Evolutionary conservation across 176 grass and related monocot species (phyloP).

Genomic region (Oryza nivara): DNA sequence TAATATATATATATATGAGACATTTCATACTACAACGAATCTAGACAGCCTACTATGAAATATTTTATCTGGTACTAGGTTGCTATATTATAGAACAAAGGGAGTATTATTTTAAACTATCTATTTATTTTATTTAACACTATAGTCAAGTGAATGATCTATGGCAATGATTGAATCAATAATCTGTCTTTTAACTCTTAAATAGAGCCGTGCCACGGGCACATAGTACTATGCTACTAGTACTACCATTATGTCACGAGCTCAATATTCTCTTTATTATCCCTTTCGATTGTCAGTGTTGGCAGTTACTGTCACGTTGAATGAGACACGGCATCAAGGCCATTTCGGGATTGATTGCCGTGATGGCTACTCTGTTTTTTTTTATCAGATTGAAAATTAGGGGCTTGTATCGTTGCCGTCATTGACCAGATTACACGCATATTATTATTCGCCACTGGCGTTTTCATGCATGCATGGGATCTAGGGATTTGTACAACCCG

Average conservation of each 20-base stretch:
- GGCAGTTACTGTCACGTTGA: not conserved
- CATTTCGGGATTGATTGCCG: not conserved
- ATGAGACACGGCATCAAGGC: not conserved
- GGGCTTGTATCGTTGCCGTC: constrained; percentile 30
- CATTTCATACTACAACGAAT: no score
- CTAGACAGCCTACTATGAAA: no score
- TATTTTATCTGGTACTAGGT: no score
- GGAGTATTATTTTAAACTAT: no score
- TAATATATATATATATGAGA: no score
- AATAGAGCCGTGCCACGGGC: no score
- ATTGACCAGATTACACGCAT: not conserved
- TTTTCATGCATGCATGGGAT: constrained; percentile 7
- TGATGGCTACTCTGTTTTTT: constrained; percentile 1
- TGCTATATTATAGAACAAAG: no score
- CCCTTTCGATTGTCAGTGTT: not conserved
- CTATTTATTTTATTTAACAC: no score
- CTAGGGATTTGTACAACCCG: not conserved
- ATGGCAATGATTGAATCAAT: no score
- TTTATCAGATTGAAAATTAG: not conserved
- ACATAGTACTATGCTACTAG: not conserved
- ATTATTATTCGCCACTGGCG: not conserved
- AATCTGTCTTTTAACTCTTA: no score
- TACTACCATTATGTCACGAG: not conserved
- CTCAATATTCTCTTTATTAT: not conserved
- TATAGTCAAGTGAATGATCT: no score